phyloP scores from a whole-genome alignment of 768 basidiomycete genomes.

The Amyloporia xantha region DNA sequence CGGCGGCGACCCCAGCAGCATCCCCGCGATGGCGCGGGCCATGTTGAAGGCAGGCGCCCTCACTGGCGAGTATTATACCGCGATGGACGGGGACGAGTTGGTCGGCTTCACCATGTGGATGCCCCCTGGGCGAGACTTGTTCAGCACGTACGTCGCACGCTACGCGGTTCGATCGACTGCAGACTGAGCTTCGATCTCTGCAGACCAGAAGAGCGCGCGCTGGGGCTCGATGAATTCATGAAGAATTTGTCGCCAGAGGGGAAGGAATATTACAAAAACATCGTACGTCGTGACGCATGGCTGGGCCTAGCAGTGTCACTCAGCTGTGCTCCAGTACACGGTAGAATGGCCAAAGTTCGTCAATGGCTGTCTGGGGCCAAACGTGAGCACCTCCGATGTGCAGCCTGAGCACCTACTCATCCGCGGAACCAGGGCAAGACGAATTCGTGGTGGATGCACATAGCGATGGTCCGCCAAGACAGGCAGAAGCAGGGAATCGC shows the following conservation, averaged over 20 bases:
- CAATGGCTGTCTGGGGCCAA: constrained; percentile 9
- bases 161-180: not conserved
- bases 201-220: constrained; percentile 12
- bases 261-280: constrained; percentile 11
- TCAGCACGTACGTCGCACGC: constrained; percentile 8
- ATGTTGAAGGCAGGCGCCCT: constrained; percentile 15
- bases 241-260: constrained; percentile 12
- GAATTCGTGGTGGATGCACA: constrained; percentile 15
- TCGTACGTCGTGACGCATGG: constrained; percentile 1
- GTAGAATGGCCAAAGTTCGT: constrained; percentile 12
- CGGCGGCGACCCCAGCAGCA: constrained; percentile 14
- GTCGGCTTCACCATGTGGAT: constrained; percentile 12
- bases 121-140: constrained; percentile 10
- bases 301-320: not conserved
- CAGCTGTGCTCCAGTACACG: constrained; percentile 6
- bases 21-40: constrained; percentile 7
- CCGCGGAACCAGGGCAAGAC: constrained; percentile 4
- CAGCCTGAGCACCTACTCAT: not conserved
- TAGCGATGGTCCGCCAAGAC: constrained; percentile 10
- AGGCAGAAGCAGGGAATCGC: constrained; percentile 12
- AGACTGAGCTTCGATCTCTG: not conserved
- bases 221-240: constrained; percentile 14
- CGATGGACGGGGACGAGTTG: constrained; percentile 10
- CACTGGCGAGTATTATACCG: constrained; percentile 15
- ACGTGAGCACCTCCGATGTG: not conserved